These are phyloP conservation scores for Epichloe gansuensis DNA, from an alignment of 2,329 filamentous ascomycete genomes.

Conservation along the genomic window DNA sequence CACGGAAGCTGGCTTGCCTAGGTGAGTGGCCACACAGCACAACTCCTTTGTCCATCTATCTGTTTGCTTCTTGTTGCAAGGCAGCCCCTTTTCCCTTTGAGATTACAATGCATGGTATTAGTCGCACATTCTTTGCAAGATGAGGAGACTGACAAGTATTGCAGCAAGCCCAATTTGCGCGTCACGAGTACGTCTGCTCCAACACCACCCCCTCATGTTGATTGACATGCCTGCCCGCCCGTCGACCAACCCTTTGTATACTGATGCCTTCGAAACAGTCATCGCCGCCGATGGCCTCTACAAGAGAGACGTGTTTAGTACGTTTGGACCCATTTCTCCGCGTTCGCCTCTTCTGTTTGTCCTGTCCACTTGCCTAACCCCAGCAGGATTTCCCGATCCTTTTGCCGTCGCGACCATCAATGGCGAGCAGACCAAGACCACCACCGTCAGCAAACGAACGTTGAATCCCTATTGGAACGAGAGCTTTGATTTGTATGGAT, in stretches of 20 bases:
- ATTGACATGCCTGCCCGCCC: conserved; percentile 5
- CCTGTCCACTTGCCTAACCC: conserved; percentile 16
- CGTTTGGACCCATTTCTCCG: conserved; percentile 25
- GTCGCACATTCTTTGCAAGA: not conserved
- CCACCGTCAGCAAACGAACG: conserved; percentile 90
- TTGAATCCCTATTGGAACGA: conserved; percentile 99
- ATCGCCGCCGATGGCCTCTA: conserved; percentile 97
- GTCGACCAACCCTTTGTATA: conserved; percentile 1
- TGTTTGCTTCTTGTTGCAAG: not conserved
- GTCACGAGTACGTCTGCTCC: conserved; percentile 63
- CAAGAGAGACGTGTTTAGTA: conserved; percentile 98
- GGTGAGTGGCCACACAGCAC: conserved; percentile 16
- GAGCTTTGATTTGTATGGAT: conserved; percentile 85
- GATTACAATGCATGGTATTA: not conserved
- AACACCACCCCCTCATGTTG: conserved; percentile 9
- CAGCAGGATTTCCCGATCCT: conserved; percentile 82
- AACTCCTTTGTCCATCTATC: conserved; percentile 5
- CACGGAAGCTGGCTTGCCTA: conserved; percentile 23
- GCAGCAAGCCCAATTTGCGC: conserved; percentile 73
- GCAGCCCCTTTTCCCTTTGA: not conserved
- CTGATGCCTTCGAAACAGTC: conserved; percentile 47
- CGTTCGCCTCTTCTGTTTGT: not conserved
- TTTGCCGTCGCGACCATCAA: conserved; percentile 96
- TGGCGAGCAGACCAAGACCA: conserved; percentile 98
- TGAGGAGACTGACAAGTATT: conserved; percentile 17